A percentile compares a stretch with the other conserved stretches of the same genome.
phyloP scores from a whole-genome alignment of 345 rosid species.

The Xanthoceras sorbifolium region DNA sequence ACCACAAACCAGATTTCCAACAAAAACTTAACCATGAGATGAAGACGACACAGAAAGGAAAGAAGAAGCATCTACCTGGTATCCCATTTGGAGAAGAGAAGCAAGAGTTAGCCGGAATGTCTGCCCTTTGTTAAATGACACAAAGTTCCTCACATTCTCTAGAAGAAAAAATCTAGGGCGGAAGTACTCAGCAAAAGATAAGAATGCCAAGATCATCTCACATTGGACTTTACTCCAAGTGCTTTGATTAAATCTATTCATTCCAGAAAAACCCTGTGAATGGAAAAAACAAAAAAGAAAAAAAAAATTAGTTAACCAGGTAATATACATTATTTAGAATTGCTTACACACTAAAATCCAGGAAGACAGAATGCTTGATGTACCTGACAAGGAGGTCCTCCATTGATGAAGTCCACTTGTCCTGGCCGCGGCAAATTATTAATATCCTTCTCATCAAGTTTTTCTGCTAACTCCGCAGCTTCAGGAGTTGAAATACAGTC shows the following conservation, averaged over 20 bases:
- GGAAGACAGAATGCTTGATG: background rate
- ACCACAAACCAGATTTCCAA: background rate
- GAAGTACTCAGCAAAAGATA: slow-evolving; percentile 78
- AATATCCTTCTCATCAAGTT: slow-evolving; percentile 37
- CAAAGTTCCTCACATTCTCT: slow-evolving; percentile 87
- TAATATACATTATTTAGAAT: background rate
- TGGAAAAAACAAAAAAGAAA: background rate
- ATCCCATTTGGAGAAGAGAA: slow-evolving; percentile 56
- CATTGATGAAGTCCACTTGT: slow-evolving; percentile 83
- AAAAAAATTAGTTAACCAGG: background rate
- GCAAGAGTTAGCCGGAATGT: slow-evolving; percentile 81
- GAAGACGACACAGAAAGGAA: background rate
- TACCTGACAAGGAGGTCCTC: slow-evolving; percentile 98
- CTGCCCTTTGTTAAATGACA: slow-evolving; percentile 76
- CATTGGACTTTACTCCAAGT: slow-evolving; percentile 82
- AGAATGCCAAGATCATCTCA: slow-evolving; percentile 49
- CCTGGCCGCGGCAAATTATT: slow-evolving; percentile 50
- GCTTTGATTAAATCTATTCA: slow-evolving; percentile 75
- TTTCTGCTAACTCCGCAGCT: slow-evolving; percentile 50
- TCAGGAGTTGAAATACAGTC: slow-evolving; percentile 79
- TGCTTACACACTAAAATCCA: background rate
- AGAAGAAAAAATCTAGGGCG: slow-evolving; percentile 83
- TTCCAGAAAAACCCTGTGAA: slow-evolving; percentile 55
- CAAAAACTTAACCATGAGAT: background rate
- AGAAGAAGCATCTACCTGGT: slow-evolving; percentile 38